Conservation (phyloP, 176 grass and related monocot genomes). For the Typha latifolia region DNA sequence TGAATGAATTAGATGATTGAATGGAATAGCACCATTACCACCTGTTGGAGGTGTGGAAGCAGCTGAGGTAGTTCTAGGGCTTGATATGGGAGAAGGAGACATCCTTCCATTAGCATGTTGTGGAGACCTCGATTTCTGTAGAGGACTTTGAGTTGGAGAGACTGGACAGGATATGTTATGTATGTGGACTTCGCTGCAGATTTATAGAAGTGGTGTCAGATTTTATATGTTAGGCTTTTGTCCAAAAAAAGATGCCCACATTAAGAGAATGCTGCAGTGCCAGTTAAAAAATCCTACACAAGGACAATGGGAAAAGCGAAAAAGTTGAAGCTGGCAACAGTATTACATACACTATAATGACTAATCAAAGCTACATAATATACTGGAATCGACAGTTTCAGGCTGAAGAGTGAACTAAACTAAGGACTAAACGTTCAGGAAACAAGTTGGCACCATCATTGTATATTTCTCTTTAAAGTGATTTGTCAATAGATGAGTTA, state of each 20-base stretch:
- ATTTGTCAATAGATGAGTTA: too few relatives aligned
- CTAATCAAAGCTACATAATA: too few relatives aligned
- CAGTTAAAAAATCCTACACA: too few relatives aligned
- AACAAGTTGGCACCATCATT: too few relatives aligned
- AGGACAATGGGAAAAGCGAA: too few relatives aligned
- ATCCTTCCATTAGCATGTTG: constrained; percentile 63
- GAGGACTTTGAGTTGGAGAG: constrained; percentile 84
- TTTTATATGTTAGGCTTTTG: not conserved
- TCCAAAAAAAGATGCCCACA: constrained; percentile 6
- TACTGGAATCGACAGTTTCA: too few relatives aligned
- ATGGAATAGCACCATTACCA: constrained; percentile 64
- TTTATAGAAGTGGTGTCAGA: constrained; percentile 15
- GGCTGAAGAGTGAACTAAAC: too few relatives aligned
- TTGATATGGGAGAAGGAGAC: constrained; percentile 94
- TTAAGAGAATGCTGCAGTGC: too few relatives aligned
- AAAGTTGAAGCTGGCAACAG: too few relatives aligned
- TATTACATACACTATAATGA: too few relatives aligned
- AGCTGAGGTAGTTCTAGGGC: constrained; percentile 79
- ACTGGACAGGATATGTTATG: constrained; percentile 92
- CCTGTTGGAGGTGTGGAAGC: constrained; percentile 79
- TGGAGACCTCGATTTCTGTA: constrained; percentile 71
- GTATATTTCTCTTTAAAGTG: too few relatives aligned
- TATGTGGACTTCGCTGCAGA: constrained; percentile 59
- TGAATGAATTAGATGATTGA: constrained; percentile 43
- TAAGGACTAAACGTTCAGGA: too few relatives aligned